phyloP scores from a whole-genome alignment of 2,329 filamentous ascomycete genomes.

The Botrytis byssoidea region DNA sequence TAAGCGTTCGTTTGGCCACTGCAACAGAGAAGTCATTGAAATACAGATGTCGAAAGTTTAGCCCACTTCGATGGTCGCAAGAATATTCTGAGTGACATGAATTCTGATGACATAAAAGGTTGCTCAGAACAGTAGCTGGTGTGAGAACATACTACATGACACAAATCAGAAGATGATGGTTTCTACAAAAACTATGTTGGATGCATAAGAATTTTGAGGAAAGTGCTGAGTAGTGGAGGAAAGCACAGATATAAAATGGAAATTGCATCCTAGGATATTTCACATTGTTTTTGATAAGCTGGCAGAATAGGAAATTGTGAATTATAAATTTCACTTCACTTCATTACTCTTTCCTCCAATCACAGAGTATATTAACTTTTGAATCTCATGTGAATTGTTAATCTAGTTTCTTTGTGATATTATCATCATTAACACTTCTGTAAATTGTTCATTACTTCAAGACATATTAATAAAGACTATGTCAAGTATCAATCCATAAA shows the following conservation, averaged over 20 bases:
- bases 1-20: background rate
- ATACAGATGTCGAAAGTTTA: background rate
- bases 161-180: background rate
- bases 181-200: background rate
- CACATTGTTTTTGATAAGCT: background rate
- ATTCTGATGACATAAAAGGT: too few species aligned
- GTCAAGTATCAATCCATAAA: background rate
- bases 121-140: background rate
- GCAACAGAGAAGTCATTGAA: background rate
- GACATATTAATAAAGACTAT: background rate
- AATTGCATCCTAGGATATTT: background rate
- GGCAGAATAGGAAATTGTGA: background rate
- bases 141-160: background rate
- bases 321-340: background rate
- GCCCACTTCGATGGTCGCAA: background rate
- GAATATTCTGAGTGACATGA: background rate
- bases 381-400: background rate
- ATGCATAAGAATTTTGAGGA: background rate
- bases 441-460: too few species aligned
- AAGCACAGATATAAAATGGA: background rate
- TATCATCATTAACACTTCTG: fast-evolving
- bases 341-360: background rate
- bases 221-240: background rate
- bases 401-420: background rate
- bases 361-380: background rate